These are phyloP conservation scores for Eimeria sp. DNA, from an alignment of 169 alveolate genomes.

Conservation along the genomic window DNA sequence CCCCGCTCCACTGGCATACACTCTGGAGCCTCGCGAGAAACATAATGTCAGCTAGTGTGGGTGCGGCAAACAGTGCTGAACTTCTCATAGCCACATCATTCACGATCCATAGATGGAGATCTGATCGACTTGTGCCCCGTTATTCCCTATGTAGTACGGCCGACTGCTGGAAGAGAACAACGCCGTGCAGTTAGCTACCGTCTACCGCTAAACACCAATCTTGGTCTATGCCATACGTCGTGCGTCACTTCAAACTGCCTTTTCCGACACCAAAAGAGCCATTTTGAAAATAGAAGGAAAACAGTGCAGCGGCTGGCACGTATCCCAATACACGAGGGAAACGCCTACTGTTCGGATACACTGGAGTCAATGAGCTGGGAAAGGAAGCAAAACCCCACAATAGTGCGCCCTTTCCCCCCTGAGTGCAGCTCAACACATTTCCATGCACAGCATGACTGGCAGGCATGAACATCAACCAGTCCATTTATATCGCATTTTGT, in stretches of 20 bases:
- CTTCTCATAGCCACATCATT: neutral
- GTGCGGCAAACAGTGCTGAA: neutral
- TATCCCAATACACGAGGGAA: too few relatives aligned
- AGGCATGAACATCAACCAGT: too few relatives aligned
- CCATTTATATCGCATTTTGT: too few relatives aligned
- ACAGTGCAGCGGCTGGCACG: too few relatives aligned
- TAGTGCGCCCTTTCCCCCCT: too few relatives aligned
- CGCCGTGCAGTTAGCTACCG: neutral
- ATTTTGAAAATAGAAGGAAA: neutral
- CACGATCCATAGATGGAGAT: neutral
- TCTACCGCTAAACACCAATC: neutral
- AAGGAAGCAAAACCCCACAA: neutral
- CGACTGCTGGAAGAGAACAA: neutral
- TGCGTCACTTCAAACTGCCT: neutral
- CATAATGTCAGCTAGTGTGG: neutral
- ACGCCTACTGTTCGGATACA: too few relatives aligned
- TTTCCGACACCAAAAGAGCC: neutral
- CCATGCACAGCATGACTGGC: too few relatives aligned
- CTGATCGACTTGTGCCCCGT: neutral
- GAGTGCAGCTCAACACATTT: too few relatives aligned
- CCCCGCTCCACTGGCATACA: neutral
- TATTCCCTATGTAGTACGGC: neutral
- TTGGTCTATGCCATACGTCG: neutral
- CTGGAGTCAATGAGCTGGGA: neutral
- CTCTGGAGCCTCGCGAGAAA: neutral